phyloP scores from a whole-genome alignment of 129 eudicot species.

The Flaveria trinervia region DNA sequence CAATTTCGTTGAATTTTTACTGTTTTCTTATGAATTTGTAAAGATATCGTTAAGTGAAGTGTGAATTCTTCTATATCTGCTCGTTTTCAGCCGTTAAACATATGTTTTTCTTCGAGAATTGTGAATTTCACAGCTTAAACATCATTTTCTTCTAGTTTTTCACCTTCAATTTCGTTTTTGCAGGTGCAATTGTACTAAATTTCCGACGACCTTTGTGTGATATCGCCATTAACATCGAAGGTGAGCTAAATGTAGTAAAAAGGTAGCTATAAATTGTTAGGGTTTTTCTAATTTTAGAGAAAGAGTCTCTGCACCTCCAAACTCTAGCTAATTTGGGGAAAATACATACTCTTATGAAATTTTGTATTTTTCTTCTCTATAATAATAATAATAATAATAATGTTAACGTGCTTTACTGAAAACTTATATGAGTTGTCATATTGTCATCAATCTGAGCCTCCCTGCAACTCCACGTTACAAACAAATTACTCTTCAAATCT shows the following conservation, averaged over 20 bases:
- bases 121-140: not conserved
- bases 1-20: not conserved
- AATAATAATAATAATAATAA: not conserved
- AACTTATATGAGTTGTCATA: slow-evolving; percentile 1
- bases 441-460: slow-evolving; percentile 21
- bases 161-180: not conserved
- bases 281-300: slow-evolving; percentile 28
- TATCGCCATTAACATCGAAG: slow-evolving; percentile 20
- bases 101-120: not conserved
- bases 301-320: slow-evolving; percentile 18
- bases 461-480: slow-evolving; percentile 23
- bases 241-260: slow-evolving; percentile 31
- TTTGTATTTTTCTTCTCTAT: slow-evolving; percentile 27
- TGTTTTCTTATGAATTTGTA: not conserved
- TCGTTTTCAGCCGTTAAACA: not conserved
- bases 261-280: slow-evolving; percentile 2
- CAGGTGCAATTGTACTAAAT: slow-evolving; percentile 10
- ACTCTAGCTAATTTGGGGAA: slow-evolving; percentile 23
- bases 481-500: slow-evolving; percentile 4
- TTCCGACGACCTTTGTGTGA: not conserved
- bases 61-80: not conserved
- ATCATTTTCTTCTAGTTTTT: not conserved
- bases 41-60: not conserved
- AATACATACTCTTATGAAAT: not conserved
- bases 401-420: slow-evolving; percentile 27